phyloP scores from a whole-genome alignment of 1,284 basidiomycete species.

The Megacollybia platyphylla region DNA sequence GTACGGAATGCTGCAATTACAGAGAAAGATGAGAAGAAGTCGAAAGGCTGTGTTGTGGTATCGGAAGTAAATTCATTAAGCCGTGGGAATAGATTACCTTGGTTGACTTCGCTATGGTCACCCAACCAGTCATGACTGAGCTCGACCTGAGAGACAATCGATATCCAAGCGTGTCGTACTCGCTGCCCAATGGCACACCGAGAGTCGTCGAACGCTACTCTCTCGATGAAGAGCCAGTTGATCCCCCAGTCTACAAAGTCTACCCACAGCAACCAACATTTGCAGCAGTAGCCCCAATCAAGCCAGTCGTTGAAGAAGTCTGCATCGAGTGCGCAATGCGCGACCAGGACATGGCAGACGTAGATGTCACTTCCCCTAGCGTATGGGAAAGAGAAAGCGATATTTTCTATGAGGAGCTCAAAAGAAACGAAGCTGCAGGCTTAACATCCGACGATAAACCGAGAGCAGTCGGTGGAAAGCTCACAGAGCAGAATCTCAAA shows the following conservation, averaged over 20 bases:
- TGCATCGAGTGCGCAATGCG: constrained; percentile 99
- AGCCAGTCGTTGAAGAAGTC: constrained; percentile 64
- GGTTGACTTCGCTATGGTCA: no score
- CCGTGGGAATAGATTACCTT: not conserved
- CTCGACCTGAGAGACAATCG: constrained; percentile 50
- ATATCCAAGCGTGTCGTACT: constrained; percentile 39
- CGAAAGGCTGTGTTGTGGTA: constrained; percentile 88
- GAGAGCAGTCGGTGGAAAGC: constrained; percentile 48
- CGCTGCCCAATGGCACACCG: constrained; percentile 22
- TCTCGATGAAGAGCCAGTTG: constrained; percentile 24
- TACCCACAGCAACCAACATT: constrained; percentile 67
- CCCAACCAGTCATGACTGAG: constrained; percentile 38
- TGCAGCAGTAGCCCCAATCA: constrained; percentile 39
- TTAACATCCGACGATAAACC: constrained; percentile 46
- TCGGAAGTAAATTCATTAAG: constrained; percentile 25
- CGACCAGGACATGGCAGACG: constrained; percentile 96
- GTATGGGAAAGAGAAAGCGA: constrained; percentile 92
- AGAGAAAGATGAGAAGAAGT: constrained; percentile 92
- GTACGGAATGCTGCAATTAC: constrained; percentile 91
- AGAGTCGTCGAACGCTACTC: constrained; percentile 36
- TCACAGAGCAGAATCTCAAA: constrained; percentile 76
- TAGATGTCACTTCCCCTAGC: constrained; percentile 76
- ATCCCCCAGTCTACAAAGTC: constrained; percentile 48
- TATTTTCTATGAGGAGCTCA: constrained; percentile 67
- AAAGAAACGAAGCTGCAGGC: constrained; percentile 63